Evolutionary conservation across 805 yeast genomes (phyloP).

Genomic region (Clavispora asparagi): DNA sequence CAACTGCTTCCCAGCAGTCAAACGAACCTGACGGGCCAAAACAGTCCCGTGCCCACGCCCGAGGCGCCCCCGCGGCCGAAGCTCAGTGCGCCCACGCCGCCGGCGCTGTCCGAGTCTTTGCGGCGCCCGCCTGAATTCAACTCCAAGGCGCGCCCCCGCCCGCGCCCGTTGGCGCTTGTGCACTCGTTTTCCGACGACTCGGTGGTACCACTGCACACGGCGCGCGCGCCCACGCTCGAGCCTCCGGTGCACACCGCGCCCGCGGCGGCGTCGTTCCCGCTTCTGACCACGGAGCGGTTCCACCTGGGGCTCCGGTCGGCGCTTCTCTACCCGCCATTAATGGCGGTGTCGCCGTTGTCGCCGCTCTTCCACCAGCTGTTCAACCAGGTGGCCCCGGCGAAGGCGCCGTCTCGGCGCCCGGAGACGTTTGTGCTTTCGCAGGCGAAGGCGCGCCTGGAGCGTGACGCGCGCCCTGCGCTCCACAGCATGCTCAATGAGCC

Average conservation of each 20-base stretch:
- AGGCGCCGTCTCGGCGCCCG: not conserved
- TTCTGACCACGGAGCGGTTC: conserved; percentile 4
- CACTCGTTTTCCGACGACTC: conserved; percentile 23
- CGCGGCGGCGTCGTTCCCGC: conserved; percentile 13
- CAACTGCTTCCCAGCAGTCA: too few relatives aligned
- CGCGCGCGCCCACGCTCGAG: too few relatives aligned
- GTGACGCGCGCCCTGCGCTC: conserved; percentile 1
- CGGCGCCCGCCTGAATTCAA: conserved; percentile 22
- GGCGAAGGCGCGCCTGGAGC: not conserved
- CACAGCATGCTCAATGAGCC: conserved; percentile 5
- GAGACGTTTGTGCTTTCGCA: not conserved
- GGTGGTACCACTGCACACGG: not conserved
- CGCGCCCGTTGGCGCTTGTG: conserved; percentile 33
- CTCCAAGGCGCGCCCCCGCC: conserved; percentile 39
- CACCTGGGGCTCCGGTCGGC: conserved; percentile 8
- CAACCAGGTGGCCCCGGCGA: conserved; percentile 12
- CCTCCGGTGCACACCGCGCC: conserved; percentile 24
- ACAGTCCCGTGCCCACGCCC: not conserved
- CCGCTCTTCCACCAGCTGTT: conserved; percentile 38
- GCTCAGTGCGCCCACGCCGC: not conserved
- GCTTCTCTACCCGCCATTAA: conserved; percentile 21
- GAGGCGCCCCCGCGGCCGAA: not conserved
- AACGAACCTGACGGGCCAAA: too few relatives aligned
- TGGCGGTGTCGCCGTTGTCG: conserved; percentile 32
- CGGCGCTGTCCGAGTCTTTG: conserved; percentile 4